phyloP scores from a whole-genome alignment of 23 red algal genomes.

The Cyanidiococcus yangmingshanensis region DNA sequence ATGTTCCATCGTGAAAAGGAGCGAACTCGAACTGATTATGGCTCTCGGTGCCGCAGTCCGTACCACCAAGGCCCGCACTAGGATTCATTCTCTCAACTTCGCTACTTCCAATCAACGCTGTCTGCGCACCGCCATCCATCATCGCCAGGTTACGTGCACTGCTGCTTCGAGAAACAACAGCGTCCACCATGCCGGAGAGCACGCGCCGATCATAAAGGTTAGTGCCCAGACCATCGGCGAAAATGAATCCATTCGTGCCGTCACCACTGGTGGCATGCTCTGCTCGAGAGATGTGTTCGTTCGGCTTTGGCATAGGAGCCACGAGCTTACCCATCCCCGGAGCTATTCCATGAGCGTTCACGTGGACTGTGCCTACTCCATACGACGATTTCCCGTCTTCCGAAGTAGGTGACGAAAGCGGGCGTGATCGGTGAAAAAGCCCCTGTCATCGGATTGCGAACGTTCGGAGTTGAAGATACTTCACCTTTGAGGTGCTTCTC shows the following conservation, averaged over 20 bases:
- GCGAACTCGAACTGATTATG: background rate
- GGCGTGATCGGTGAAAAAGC: background rate
- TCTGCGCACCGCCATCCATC: background rate
- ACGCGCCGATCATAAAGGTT: background rate
- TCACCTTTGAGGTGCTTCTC: constrained; percentile 2
- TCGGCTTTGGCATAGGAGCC: too few relatives aligned
- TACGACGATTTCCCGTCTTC: background rate
- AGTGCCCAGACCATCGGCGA: background rate
- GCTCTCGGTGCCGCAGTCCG: background rate
- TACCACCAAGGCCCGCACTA: background rate
- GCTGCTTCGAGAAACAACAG: background rate
- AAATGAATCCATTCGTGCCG: background rate
- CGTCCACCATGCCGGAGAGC: background rate
- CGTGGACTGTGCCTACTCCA: background rate
- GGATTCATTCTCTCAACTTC: background rate
- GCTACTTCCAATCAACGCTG: too few relatives aligned
- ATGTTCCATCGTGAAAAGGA: constrained; percentile 9
- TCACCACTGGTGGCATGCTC: too few relatives aligned
- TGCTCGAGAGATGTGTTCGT: too few relatives aligned
- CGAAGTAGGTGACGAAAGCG: background rate
- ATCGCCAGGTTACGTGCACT: background rate
- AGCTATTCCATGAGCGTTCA: background rate
- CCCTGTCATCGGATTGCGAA: background rate
- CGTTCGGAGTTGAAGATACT: background rate
- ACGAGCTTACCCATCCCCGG: background rate